Evolutionary conservation across 2,329 filamentous ascomycete species (phyloP), one percentile per base, ranked within the genome.

Genomic region (Alternaria postmessia): DNA sequence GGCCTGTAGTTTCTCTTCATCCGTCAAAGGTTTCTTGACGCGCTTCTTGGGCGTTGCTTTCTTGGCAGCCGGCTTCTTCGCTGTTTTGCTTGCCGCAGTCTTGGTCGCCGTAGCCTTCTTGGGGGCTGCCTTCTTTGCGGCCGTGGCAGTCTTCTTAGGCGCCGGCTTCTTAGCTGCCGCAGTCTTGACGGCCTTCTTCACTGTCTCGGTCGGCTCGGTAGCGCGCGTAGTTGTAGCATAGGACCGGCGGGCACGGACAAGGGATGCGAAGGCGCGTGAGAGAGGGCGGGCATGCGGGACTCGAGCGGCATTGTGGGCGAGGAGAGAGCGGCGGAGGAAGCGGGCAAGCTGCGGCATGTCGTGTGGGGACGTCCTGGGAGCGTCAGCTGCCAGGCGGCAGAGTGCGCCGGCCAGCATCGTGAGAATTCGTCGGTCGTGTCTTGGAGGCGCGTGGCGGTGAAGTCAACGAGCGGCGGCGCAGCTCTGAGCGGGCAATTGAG

Each of bases 331-430:
- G 43, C 71, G 72, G 57, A 77, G 61, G 58, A 73, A 63, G 60
- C 69, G 67, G 53, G 73, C 69, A 57, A 77, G 69, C 63, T 75
- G 75, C 49, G 75, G 65, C 57, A 78, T 71, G 68, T 76, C 65
- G 72, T 73, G 75, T 67, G 76, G 66, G 60, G 71, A 66, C 72
- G 70, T 71, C 69, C 69, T 76, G 67, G 75, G 71, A 46, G 70
- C 67, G 57, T 75, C 71, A 36, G 69, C 71, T 59, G 75, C 72
- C 67, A 78, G 66, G 69, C 75, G 77, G 61, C 68, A 70, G 67
- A 79, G 71, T 57, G 72, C 62, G 65, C 74, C 67, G 61, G 73
- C 72, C 62, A 79, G 69, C 77, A 79, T 79, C 22, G 68, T 54
- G 62, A 54, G 20, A 53, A 61, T 56, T 54, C 43, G 39, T 36